Evolutionary conservation across 169 alveolate genomes (phyloP), one percentile per base, ranked within the genome.

Genomic region (Haemoproteus tartakovskyi): DNA sequence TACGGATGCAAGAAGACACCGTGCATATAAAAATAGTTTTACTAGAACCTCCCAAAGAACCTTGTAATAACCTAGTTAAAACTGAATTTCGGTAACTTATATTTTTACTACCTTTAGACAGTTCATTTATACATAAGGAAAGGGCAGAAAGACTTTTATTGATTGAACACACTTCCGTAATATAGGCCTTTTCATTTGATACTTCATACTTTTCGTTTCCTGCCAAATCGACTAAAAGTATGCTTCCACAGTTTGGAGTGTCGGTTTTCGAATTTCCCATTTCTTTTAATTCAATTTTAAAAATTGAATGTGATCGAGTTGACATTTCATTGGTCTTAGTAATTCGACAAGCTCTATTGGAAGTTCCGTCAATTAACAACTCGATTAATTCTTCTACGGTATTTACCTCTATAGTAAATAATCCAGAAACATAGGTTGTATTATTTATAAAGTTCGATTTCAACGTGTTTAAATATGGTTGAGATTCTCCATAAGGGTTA

Each of bases 221-320:
- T 60, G 79, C 84, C 38, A 43, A 18, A 38, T 74, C 84, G 4
- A 74, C 59, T 45, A 74, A 38, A 19, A 74, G 59, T 37, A 74
- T 45, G 59, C 30, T 74, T 12, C 78, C 61, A 3, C 78, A 74
- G 9, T 37, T 45, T 2, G 33, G 11, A 27, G 6, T 29, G 43
- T 47, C 14, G 11, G 5, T 19, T 48, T 64, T 79, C 0, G 62
- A 50, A 51, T 29, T 56, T 50, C 48, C 52, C 1, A 38, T 36
- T 41, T 79, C 54, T 11, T 82, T 57, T 36, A 79, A 50, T 33
- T 86, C 88, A 14, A 90, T 82, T 70, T 88, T 89, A 87, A 87
- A 90, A 41, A 90, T 88, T 1, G 95, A 87, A 80, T 90, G 95
- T 26, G 92, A 85, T 46, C 95, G 43, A 43, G 92, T 86, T 30